Conservation (phyloP, 805 yeast genomes). For the Yamadazyma phyllophila region DNA sequence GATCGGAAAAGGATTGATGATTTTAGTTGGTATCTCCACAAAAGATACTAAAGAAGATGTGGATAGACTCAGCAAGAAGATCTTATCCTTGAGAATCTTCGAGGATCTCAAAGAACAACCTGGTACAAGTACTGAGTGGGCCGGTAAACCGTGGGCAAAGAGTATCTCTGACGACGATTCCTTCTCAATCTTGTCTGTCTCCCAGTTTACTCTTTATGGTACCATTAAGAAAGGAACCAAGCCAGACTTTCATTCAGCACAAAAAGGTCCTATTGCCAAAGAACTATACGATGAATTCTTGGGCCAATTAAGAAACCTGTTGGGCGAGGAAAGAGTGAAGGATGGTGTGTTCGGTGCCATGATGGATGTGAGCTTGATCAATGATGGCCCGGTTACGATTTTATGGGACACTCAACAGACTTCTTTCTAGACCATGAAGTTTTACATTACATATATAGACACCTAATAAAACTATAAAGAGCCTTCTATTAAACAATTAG, state of each 20-base stretch:
- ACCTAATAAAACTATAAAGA: not conserved
- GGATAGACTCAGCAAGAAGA: constrained; percentile 62
- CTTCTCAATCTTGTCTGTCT: constrained; percentile 79
- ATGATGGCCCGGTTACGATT: constrained; percentile 94
- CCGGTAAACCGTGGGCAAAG: constrained; percentile 75
- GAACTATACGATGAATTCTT: constrained; percentile 56
- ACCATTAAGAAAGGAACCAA: constrained; percentile 86
- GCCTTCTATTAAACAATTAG: constrained; percentile 1
- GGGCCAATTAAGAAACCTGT: constrained; percentile 40
- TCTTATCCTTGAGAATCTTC: constrained; percentile 66
- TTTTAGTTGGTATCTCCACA: constrained; percentile 80
- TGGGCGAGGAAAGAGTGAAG: constrained; percentile 58
- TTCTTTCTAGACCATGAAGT: not conserved
- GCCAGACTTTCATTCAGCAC: constrained; percentile 93
- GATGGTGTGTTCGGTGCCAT: constrained; percentile 95
- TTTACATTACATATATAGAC: constrained; percentile 1
- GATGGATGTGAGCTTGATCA: constrained; percentile 89
- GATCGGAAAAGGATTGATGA: constrained; percentile 70
- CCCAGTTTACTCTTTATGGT: constrained; percentile 90
- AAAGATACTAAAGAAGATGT: constrained; percentile 78
- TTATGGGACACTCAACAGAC: constrained; percentile 65
- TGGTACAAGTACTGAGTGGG: constrained; percentile 44
- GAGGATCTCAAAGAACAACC: constrained; percentile 53
- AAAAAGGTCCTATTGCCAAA: constrained; percentile 63
- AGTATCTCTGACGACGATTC: constrained; percentile 55